phyloP scores from a whole-genome alignment of 352 stramenopile genomes.

The Globisporangium rhizosaccharum region DNA sequence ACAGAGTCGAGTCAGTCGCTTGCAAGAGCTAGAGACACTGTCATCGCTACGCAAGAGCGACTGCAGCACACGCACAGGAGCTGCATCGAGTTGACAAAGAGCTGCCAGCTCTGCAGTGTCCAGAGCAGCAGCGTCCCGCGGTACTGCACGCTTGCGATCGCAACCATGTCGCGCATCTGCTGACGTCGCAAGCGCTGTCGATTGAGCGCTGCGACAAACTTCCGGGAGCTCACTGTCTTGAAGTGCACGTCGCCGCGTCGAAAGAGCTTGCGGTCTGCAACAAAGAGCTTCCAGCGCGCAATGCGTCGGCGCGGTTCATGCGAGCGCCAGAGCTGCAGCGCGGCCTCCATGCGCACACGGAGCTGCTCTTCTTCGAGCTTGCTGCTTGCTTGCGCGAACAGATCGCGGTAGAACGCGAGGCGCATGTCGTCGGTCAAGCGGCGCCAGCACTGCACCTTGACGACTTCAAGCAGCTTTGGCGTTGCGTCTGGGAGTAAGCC shows the following conservation, averaged over 20 bases:
- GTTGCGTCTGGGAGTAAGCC: not conserved
- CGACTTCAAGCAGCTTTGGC: constrained; percentile 16
- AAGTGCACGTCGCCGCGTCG: constrained; percentile 30
- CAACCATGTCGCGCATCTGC: constrained; percentile 22
- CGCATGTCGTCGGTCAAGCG: constrained; percentile 57
- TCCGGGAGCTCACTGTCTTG: constrained; percentile 6
- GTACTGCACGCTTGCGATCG: constrained; percentile 16
- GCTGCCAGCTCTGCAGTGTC: constrained; percentile 29
- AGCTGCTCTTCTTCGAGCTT: constrained; percentile 34
- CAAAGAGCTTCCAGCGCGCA: constrained; percentile 42
- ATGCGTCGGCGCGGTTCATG: constrained; percentile 40
- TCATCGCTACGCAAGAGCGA: not conserved
- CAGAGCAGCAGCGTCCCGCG: constrained; percentile 24
- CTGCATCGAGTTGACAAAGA: constrained; percentile 37
- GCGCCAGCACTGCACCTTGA: constrained; percentile 43
- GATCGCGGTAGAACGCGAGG: constrained; percentile 39
- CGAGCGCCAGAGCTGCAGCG: constrained; percentile 38
- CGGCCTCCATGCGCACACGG: constrained; percentile 19
- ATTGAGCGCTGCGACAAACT: constrained; percentile 22
- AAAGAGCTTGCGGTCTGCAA: constrained; percentile 23
- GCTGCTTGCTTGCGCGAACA: constrained; percentile 36
- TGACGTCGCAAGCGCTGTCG: constrained; percentile 16
- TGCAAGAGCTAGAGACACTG: not conserved
- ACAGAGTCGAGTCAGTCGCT: not conserved
- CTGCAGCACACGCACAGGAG: constrained; percentile 26